Conservation (phyloP, 1,284 basidiomycete genomes). For the Apiotrichum sp. region DNA sequence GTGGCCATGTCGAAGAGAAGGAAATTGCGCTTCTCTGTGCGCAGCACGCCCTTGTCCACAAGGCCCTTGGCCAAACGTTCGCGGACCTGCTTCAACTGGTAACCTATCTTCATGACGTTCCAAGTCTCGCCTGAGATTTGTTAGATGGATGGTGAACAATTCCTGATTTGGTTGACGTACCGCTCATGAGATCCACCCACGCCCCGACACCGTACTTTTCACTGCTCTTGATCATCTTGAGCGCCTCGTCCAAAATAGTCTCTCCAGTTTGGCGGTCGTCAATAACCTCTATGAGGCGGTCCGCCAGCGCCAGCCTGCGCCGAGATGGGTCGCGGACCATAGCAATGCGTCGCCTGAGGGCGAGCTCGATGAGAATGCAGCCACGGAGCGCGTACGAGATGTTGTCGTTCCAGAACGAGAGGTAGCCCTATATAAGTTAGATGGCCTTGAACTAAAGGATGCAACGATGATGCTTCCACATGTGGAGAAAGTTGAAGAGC, state of each 20-base stretch:
- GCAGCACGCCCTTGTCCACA: constrained; percentile 93
- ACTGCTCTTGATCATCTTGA: constrained; percentile 77
- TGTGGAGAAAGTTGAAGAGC: too few species aligned
- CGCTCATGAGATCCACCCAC: constrained; percentile 89
- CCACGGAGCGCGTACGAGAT: constrained; percentile 92
- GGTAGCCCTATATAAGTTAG: constrained; percentile 60
- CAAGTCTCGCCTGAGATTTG: constrained; percentile 75
- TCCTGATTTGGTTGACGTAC: constrained; percentile 50
- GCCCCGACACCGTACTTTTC: constrained; percentile 82
- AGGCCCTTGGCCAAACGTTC: constrained; percentile 95
- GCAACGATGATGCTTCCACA: too few species aligned
- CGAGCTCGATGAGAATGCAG: constrained; percentile 90
- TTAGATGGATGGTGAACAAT: background rate
- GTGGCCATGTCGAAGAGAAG: constrained; percentile 98
- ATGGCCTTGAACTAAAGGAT: too few species aligned
- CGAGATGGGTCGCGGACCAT: constrained; percentile 77
- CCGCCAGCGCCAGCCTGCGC: constrained; percentile 66
- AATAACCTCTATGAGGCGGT: constrained; percentile 82
- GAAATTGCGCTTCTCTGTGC: constrained; percentile 95
- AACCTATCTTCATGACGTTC: constrained; percentile 98
- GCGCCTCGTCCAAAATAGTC: constrained; percentile 89
- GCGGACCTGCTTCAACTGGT: constrained; percentile 93
- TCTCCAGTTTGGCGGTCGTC: constrained; percentile 88
- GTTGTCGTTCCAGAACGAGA: constrained; percentile 97
- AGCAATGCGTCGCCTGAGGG: constrained; percentile 80